Percentiles rank a stretch among this genome's conserved stretches.
Conservation (phyloP, 1,139 yeast genomes). For the Pichia sp. region DNA sequence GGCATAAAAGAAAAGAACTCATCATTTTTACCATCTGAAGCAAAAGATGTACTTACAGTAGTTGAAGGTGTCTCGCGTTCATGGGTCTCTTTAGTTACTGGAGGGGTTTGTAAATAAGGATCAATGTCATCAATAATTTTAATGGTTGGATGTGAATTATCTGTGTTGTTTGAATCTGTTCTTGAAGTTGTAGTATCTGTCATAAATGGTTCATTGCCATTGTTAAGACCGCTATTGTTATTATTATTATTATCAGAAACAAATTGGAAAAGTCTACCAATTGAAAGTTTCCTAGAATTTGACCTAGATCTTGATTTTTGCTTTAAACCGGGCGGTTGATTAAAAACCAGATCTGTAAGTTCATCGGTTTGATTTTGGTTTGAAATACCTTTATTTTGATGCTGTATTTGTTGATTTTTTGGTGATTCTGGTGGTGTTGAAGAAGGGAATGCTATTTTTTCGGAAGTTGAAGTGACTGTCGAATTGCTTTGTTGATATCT, state of each 20-base stretch:
- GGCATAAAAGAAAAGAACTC: neutral
- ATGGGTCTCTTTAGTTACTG: slow-evolving; percentile 11
- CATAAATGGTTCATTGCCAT: neutral
- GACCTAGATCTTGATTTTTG: slow-evolving; percentile 27
- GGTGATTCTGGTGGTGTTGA: slow-evolving; percentile 2
- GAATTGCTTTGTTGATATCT: neutral
- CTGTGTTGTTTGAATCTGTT: slow-evolving; percentile 6
- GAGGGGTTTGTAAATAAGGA: slow-evolving; percentile 20
- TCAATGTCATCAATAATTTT: slow-evolving; percentile 8
- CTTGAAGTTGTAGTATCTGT: slow-evolving; percentile 2
- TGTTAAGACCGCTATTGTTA: neutral
- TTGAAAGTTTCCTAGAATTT: slow-evolving; percentile 28
- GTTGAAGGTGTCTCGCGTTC: slow-evolving; percentile 10
- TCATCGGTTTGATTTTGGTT: slow-evolving; percentile 2
- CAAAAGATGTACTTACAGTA: neutral
- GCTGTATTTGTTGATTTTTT: neutral
- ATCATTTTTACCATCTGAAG: neutral
- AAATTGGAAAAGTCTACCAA: slow-evolving; percentile 28
- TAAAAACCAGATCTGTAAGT: slow-evolving; percentile 5
- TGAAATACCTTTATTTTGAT: neutral
- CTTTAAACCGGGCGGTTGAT: slow-evolving; percentile 11
- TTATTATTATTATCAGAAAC: slow-evolving; percentile 18
- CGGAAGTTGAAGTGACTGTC: neutral
- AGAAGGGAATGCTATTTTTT: neutral
- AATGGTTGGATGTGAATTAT: slow-evolving; percentile 1